Evolutionary conservation across 73 alveolate genomes (phyloP).

Genomic region (Paraurostyla sp.): DNA sequence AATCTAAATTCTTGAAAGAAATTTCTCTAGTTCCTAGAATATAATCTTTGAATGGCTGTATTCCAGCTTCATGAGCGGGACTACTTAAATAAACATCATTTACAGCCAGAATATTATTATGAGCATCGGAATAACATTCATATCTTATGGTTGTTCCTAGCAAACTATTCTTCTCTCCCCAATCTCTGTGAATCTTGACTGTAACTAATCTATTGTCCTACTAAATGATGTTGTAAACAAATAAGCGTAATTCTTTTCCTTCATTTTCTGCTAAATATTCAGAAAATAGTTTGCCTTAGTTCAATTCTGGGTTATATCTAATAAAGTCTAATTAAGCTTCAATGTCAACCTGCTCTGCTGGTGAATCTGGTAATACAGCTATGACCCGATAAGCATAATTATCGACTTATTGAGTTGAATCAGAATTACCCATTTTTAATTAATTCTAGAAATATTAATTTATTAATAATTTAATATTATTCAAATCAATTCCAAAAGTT

Average conservation of each 20-base stretch:
- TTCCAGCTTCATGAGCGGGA: conserved; percentile 72
- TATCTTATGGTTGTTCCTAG: conserved; percentile 62
- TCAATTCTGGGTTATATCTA: neutral
- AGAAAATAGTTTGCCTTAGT: neutral
- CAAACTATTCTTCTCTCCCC: conserved; percentile 54
- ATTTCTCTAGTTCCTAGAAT: conserved; percentile 63
- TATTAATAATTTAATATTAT: no score
- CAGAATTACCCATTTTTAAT: conserved; percentile 44
- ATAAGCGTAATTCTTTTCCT: conserved; percentile 8
- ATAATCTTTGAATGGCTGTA: conserved; percentile 47
- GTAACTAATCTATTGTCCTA: conserved; percentile 4
- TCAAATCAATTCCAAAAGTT: conserved; percentile 44
- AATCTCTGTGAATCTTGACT: conserved; percentile 10
- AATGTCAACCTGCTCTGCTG: conserved; percentile 24
- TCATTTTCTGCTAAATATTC: conserved; percentile 35
- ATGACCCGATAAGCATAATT: conserved; percentile 33
- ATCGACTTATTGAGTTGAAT: neutral
- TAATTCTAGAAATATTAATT: no score
- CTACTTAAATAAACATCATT: conserved; percentile 37
- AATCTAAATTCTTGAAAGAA: conserved; percentile 40
- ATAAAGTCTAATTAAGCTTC: conserved; percentile 30
- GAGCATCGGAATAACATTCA: conserved; percentile 46
- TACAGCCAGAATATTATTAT: conserved; percentile 17
- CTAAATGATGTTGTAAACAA: conserved; percentile 49
- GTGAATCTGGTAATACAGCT: neutral